Evolutionary conservation across 2,329 filamentous ascomycete genomes (phyloP), one percentile per base, ranked within the genome.

Genomic region (Pseudomassariella vexata): DNA sequence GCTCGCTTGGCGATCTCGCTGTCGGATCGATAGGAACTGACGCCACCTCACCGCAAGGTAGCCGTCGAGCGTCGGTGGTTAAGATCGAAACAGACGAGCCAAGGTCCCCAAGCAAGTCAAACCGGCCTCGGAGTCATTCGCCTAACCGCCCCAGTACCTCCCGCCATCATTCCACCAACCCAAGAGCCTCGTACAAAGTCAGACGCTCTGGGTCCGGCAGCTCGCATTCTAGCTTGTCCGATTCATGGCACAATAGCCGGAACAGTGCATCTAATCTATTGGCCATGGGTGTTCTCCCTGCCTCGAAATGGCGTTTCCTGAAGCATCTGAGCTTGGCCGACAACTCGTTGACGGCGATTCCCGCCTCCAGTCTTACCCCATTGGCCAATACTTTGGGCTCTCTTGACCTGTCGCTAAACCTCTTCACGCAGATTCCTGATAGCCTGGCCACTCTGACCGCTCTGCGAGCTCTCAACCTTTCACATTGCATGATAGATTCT

Each of bases 401-500:
- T 1, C 71, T 98, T 33, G 92, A 98, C 55, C 66, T 98, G 28
- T 96, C 92, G 1, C 80, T 79, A 30, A 98, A 98, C 51, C 76
- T 95, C 19, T 94, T 98, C 57, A 80, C 79, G n/a, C 85, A 95
- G 56, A 83, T 96, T 33, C 92, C 92, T 1, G 92, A 96, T 56
- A 92, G 85, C 48, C 65, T 98, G 36, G 83, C 89, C 9, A 85
- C 78, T 8, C 67, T 98, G 36, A 88, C 87, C 14, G 82, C 87
- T 18, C 73, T 98, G n/a, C 80, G 89, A 42, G 89, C 92, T 16
- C 66, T 98, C 33, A 96, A 98, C 50, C 70, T 98, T 17, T 94
- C 90, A 4, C 85, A 94, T 50, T 96, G 90, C 69, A 95, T 96
- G 89, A 96, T 98, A 41, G 85, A 90, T 47, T 92, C 88, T 11